Evolutionary conservation across 352 stramenopile species (phyloP), one percentile per base, ranked within the genome.

Genomic region (Globisporangium echinulatum): DNA sequence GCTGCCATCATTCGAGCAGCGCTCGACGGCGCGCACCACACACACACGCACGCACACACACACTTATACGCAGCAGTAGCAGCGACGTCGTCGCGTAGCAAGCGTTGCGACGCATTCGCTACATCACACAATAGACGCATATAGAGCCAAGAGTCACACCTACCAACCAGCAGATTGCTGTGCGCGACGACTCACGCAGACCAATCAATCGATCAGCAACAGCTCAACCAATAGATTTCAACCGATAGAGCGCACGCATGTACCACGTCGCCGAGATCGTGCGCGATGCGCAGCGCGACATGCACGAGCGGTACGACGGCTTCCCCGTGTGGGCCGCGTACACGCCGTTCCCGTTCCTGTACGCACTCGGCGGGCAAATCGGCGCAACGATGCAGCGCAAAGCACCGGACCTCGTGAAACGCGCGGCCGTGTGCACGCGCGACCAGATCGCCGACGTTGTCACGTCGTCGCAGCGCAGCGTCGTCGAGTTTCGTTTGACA

Each of bases 241-340:
- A 3, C 25, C 25, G 25, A 33, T 33, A 33, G 25, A 33, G 25
- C 25, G 37, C 25, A 17, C 49, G 19, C 36, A 93, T 93, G 83
- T 93, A 93, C 59, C 83, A 93, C 66, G 67, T 93, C 33, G 76
- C 83, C 17, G 83, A 93, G 71, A 89, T 93, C 66, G 77, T 93
- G 58, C 83, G 83, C 60, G 83, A 93, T 62, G 83, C 83, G 40
- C 66, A 82, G 43, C 79, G 80, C 51, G 81, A 90, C 71, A 89
- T 93, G 81, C 72, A 87, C 54, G 77, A 89, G 66, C 80, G 82
- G 15, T 76, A 71, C 54, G 81, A 87, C 42, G 79, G 70, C 64
- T 58, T 64, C 52, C 68, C 64, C n/a, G 59, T 54, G 7, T 84
- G 67, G 66, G 72, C 77, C 19, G 67, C 71, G 58, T 93, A 89